Base-by-base conservation (phyloP, 257 asterid species). In the Jacaranda mimosifolia region DNA sequence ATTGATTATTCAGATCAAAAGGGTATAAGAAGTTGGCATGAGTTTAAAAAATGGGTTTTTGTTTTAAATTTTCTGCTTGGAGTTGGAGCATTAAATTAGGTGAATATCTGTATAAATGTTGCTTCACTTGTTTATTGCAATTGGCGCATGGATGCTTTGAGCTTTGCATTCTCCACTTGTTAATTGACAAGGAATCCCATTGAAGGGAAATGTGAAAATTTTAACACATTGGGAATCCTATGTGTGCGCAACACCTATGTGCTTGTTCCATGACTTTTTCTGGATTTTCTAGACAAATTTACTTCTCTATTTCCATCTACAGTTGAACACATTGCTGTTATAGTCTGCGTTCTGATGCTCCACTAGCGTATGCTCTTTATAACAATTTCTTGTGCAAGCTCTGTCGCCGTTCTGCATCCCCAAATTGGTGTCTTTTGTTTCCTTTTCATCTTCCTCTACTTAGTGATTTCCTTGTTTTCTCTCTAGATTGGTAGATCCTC, bases 121-220 rank as follows among this genome's bases (percentile, higher is more conserved):
- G 72, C 56, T 69, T 58, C 52, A 39, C 65, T 57, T 70, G 68
- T 40, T 62, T 63, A 21, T 15, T 69, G 75, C 63, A 15, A 26
- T 26, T 2, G 1, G 32, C 1, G 32, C 2, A 26, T 26, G 32
- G 32, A 26, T 26, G 48, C 73, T 14, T 7, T 62, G 52, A 63
- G 38, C n/a, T 74, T 15, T 46, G 19, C 3, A 0, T 32, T 45
- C 51, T 36, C 65, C 12, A 49, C 7, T 38, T 32, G 36, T 12
- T 46, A 1, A 12, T 56, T 3, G 17, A 52, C 17, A 21, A 13
- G 2, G 7, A n/a, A 46, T 11, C 26, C 48, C 18, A 18, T 5
- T 48, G 14, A 43, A 40, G 5, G 35, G 40, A 36, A 63, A 26
- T 26, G 32, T 26, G 32, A 2, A 26, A 26, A 26, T 26, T 26